phyloP scores from a whole-genome alignment of 1,284 basidiomycete species.

The Farysia itapuensis region DNA sequence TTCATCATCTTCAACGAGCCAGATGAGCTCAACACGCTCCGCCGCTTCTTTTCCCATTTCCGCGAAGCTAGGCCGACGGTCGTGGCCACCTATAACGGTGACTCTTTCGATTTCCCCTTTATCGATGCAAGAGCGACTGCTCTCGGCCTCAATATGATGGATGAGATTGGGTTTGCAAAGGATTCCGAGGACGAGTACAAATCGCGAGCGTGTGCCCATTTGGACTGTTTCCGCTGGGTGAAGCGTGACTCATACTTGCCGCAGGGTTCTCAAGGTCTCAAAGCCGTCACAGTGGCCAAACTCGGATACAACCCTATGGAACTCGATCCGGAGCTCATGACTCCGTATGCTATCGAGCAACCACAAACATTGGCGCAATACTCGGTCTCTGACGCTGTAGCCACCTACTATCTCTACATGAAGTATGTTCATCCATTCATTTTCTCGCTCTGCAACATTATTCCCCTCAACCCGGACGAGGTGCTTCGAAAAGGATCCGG shows the following conservation, averaged over 20 bases:
- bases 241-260: slow-evolving; percentile 99
- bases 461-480: slow-evolving; percentile 94
- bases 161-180: slow-evolving; percentile 87
- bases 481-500: slow-evolving; percentile 94
- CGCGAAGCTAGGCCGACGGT: slow-evolving; percentile 91
- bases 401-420: slow-evolving; percentile 99
- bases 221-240: slow-evolving; percentile 99
- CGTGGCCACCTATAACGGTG: slow-evolving; percentile 98
- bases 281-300: slow-evolving; percentile 96
- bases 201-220: slow-evolving; percentile 87
- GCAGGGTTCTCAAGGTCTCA: slow-evolving; percentile 96
- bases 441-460: slow-evolving; percentile 99
- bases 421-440: slow-evolving; percentile 99
- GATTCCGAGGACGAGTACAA: slow-evolving; percentile 96
- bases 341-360: slow-evolving; percentile 96
- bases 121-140: slow-evolving; percentile 82
- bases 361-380: slow-evolving; percentile 94
- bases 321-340: slow-evolving; percentile 98
- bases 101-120: slow-evolving; percentile 99
- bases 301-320: slow-evolving; percentile 97
- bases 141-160: slow-evolving; percentile 94
- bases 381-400: slow-evolving; percentile 98
- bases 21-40: slow-evolving; percentile 73
- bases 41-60: slow-evolving; percentile 89
- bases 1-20: slow-evolving; percentile 95